These are phyloP conservation scores for Silene latifolia DNA, from an alignment of 148 eudicot genomes.

Conservation along the genomic window DNA sequence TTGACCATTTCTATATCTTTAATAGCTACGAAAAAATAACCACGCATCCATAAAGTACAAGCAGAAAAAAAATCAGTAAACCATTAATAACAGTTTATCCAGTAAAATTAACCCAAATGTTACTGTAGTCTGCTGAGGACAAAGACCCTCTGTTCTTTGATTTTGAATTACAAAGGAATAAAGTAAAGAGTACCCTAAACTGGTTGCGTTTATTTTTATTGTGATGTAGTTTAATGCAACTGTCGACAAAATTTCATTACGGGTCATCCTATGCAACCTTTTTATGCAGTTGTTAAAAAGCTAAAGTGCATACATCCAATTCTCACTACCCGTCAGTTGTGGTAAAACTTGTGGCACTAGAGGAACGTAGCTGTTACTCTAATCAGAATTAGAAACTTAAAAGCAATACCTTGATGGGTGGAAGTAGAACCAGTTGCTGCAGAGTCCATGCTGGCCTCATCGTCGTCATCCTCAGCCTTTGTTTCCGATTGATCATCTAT, in stretches of 20 bases:
- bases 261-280: too few relatives aligned
- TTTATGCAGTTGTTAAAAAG: too few relatives aligned
- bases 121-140: neutral
- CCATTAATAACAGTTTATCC: neutral
- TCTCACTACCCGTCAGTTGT: neutral
- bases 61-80: neutral
- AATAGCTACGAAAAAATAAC: neutral
- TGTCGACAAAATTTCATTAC: neutral
- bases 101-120: neutral
- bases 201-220: neutral
- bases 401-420: conserved; percentile 39
- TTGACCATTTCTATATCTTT: neutral
- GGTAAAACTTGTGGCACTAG: neutral
- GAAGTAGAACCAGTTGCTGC: conserved; percentile 36
- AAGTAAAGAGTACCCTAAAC: too few relatives aligned
- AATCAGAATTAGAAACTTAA: neutral
- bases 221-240: neutral
- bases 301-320: neutral
- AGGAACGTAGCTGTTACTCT: neutral
- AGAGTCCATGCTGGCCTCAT: conserved; percentile 47
- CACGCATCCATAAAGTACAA: neutral
- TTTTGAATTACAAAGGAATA: neutral
- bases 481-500: conserved; percentile 58
- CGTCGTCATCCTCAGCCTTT: conserved; percentile 50
- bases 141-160: neutral